phyloP scores from a whole-genome alignment of 176 grass and related monocot genomes.

The maize (Zea mays) region Zm-B73-REFERENCE-NAM-5.0 NC_050103.1:181576501-181577000 shows the following conservation, averaged over 20 bases:
- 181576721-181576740: neutral
- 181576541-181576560: neutral
- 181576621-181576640: slow-evolving; percentile 98
- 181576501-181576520: neutral
- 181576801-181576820: slow-evolving; percentile 91
- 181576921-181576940: neutral
- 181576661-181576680: slow-evolving; percentile 20
- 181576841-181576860: slow-evolving; percentile 72
- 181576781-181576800: slow-evolving; percentile 86
- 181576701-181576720: neutral
- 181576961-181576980: slow-evolving; percentile 81
- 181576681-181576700: neutral
- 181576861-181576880: slow-evolving; percentile 38
- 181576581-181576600: slow-evolving; percentile 81
- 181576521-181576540: neutral
- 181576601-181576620: slow-evolving; percentile 80
- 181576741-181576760: slow-evolving; percentile 53
- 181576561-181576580: slow-evolving; percentile 46
- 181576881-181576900: slow-evolving; percentile 3
- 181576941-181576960: slow-evolving; percentile 52
- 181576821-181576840: slow-evolving; percentile 96
- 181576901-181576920: neutral
- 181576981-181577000: slow-evolving; percentile 79
- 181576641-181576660: slow-evolving; percentile 46
- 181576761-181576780: slow-evolving; percentile 96